Base-by-base conservation (phyloP, 805 yeast species). In the Kodamaea kaohsiungensis region DNA sequence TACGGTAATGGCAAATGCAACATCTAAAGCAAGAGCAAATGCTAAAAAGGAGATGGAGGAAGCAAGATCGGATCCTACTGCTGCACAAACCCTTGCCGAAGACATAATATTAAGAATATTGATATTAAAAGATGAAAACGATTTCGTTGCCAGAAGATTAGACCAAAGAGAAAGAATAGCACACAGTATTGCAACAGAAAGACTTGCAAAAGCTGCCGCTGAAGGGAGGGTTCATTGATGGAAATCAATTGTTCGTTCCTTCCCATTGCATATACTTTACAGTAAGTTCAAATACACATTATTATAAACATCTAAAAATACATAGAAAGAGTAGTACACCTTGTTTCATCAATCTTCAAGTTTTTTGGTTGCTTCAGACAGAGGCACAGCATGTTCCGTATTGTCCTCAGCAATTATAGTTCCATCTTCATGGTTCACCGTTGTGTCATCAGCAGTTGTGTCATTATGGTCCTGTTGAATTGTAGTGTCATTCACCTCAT, bases 101-200 rank as follows among this genome's bases (percentile, higher is more conserved):
- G 90, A 90, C 60, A 78, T 91, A 10, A 76, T 92, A 6, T 69
- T 93, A 56, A 78, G 98, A 49, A 76, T 91, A 13, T 66, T 93
- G 52, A 70, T 91, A 22, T 76, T 91, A 39, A 82, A 85, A 55
- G 89, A 84, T 18, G 86, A 87, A 49, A 71, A 74, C 42, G 77
- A 77, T 0, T 87, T 77, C 65, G 90, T 89, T 2, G 75, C 80
- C 8, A 73, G 76, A 56, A 75, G 91, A 48, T 65, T 89, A 39
- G 82, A 80, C 19, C 86, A 84, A 62, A 74, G 93, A 51, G 89
- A 85, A 53, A 70, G 80, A 22, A 71, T 83, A 51, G 83, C 85
- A 0, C 81, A 79, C 53, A 78, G 82, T 42, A 72, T 82, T 45
- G 78, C 83, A 2, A 82, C 86, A 1, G 86, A 84, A 61, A 65